Conservation (phyloP, 2,329 filamentous ascomycete species). For the Didymella lethalis region DNA sequence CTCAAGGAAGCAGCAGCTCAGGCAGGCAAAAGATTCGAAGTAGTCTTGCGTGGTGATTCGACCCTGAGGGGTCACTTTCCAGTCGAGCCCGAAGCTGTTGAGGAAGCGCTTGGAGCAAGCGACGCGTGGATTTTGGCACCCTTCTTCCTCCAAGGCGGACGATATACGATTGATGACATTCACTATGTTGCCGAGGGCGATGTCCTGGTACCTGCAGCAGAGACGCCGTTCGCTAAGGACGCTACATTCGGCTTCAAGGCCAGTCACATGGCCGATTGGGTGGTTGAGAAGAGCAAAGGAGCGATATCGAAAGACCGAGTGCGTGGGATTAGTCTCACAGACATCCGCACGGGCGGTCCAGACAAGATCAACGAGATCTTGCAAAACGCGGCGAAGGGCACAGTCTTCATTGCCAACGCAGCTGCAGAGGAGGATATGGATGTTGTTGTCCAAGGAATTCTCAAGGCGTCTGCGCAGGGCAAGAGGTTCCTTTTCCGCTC, state of each 20-base stretch:
- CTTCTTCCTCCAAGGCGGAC: constrained; percentile 66
- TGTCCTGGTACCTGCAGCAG: constrained; percentile 58
- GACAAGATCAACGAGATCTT: constrained; percentile 55
- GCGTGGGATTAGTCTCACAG: constrained; percentile 56
- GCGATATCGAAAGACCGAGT: constrained; percentile 52
- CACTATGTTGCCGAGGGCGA: constrained; percentile 66
- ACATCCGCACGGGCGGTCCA: constrained; percentile 59
- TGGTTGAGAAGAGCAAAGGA: constrained; percentile 62
- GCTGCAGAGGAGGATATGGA: constrained; percentile 64
- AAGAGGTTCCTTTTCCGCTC: constrained; percentile 58
- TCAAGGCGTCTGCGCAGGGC: constrained; percentile 51
- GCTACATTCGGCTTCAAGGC: constrained; percentile 65
- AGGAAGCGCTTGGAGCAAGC: constrained; percentile 58
- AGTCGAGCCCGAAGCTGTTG: constrained; percentile 61
- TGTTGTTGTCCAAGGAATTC: constrained; percentile 61
- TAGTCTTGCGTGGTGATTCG: constrained; percentile 66
- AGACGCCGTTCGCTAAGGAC: constrained; percentile 65
- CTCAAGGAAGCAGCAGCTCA: constrained; percentile 56
- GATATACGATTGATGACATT: constrained; percentile 65
- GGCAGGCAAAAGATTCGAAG: constrained; percentile 56
- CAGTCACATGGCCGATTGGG: constrained; percentile 62
- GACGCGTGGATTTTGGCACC: constrained; percentile 65
- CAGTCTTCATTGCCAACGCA: constrained; percentile 62
- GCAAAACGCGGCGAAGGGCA: constrained; percentile 46
- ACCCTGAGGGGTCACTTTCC: constrained; percentile 66